These are phyloP conservation scores for Gossypium thurberi DNA, from an alignment of 345 rosid species.

Conservation along the genomic window DNA sequence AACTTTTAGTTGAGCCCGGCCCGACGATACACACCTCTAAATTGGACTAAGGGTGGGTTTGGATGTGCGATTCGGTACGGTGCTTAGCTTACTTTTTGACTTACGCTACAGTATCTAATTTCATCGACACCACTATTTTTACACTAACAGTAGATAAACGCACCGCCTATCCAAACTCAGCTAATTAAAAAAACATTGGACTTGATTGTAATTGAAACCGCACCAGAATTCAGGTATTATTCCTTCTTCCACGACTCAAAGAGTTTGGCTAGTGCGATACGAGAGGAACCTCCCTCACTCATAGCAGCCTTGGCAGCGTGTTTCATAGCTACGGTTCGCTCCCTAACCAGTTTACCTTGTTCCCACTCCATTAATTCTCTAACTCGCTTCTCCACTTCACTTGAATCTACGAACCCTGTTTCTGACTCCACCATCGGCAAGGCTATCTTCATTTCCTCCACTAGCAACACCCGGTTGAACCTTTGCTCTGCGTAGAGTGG, in stretches of 20 bases:
- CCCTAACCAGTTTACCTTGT: not conserved
- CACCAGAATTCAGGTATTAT: not conserved
- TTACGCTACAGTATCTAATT: too few species aligned
- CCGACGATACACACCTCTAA: too few species aligned
- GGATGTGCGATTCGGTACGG: too few species aligned
- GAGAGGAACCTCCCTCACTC: not conserved
- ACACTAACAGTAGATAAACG: too few species aligned
- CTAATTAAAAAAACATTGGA: too few species aligned
- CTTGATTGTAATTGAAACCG: too few species aligned
- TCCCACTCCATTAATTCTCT: not conserved
- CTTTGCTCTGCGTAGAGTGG: not conserved
- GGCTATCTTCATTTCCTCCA: not conserved
- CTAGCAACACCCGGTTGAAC: not conserved
- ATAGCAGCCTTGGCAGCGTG: not conserved
- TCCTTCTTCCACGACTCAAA: not conserved
- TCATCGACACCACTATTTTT: rapidly evolving
- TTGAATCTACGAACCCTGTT: not conserved
- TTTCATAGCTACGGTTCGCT: not conserved
- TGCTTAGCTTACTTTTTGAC: too few species aligned
- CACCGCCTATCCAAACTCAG: too few species aligned
- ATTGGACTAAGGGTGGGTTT: too few species aligned
- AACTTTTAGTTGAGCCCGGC: too few species aligned
- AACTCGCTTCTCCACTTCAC: not conserved
- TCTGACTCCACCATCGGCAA: not conserved
- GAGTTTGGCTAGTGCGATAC: not conserved